Evolutionary conservation across 306 rosid species (phyloP), one percentile per base, ranked within the genome.

Genomic region (Calophaca sinica): DNA sequence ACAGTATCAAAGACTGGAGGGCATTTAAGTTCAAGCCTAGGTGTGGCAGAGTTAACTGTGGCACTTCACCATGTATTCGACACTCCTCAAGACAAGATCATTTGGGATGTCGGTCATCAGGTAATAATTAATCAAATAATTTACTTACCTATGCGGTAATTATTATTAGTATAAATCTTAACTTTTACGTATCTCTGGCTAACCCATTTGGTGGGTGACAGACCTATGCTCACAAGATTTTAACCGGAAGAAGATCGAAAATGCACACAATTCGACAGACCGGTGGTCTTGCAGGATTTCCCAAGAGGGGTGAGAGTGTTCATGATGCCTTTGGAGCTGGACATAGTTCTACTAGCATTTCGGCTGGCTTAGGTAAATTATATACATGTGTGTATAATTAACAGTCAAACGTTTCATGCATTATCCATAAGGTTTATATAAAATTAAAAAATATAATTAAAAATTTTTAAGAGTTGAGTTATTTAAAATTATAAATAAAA

Each of bases 101-200:
- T 90, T 67, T 90, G 92, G 96, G 96, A 90, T 55, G 92, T 90
- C 36, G 96, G 92, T 2, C 96, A 90, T 70, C 96, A 90, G 89
- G 91, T 84, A 41, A 29, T 14, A 6, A 13, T 6, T 48, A 42
- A 42, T 42, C 9, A 42, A 42, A 20, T 20, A 20, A 20, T 20
- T 20, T 20, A 20, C 26, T n/a, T n/a, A n/a, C n/a, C n/a, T n/a
- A n/a, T n/a, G n/a, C n/a, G n/a, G n/a, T n/a, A n/a, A n/a, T n/a
- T n/a, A n/a, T n/a, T n/a, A n/a, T n/a, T n/a, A n/a, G n/a, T n/a
- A n/a, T n/a, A n/a, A n/a, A n/a, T n/a, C 26, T 20, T 20, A 1
- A 20, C 26, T 20, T 20, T 20, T 20, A 20, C 1, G 26, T 20
- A 20, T 20, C 26, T 20, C 26, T 20, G 1, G 26, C 26, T 20